Conservation (phyloP, 225 moss, liverwort and hornwort species). For the Anthoceros angustus region DNA sequence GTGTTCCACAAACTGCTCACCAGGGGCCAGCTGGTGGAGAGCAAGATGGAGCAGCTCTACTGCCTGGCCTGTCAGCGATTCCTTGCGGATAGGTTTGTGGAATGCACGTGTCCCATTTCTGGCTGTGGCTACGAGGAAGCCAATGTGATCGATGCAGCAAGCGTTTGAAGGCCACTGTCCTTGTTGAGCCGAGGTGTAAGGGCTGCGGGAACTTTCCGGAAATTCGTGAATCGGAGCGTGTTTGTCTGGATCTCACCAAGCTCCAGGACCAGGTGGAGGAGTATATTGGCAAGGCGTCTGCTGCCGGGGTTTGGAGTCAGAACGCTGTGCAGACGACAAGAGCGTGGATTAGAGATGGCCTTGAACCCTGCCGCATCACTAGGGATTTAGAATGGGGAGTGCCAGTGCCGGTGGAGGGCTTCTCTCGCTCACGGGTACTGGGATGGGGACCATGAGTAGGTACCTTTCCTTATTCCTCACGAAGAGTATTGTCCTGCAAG, state of each 20-base stretch:
- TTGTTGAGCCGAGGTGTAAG: slow-evolving; percentile 78
- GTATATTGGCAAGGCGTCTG: slow-evolving; percentile 45
- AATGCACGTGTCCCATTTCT: slow-evolving; percentile 60
- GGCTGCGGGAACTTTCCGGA: slow-evolving; percentile 55
- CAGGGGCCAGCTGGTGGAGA: slow-evolving; percentile 45
- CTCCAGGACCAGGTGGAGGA: slow-evolving; percentile 46
- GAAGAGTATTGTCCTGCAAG: too few relatives aligned
- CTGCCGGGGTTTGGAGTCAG: slow-evolving; percentile 69
- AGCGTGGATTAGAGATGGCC: slow-evolving; percentile 80
- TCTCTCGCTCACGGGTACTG: too few relatives aligned
- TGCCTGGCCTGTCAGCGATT: slow-evolving; percentile 66
- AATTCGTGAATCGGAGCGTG: slow-evolving; percentile 50
- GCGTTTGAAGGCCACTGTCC: slow-evolving; percentile 62
- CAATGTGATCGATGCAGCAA: slow-evolving; percentile 72
- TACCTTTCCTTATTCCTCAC: too few relatives aligned
- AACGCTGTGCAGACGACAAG: slow-evolving; percentile 74
- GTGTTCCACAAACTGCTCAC: slow-evolving; percentile 54
- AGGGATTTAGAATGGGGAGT: slow-evolving; percentile 94
- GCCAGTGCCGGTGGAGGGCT: slow-evolving; percentile 72
- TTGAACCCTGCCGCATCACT: slow-evolving; percentile 70
- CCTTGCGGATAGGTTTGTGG: slow-evolving; percentile 76
- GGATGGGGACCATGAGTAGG: too few relatives aligned
- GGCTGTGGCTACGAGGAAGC: slow-evolving; percentile 84
- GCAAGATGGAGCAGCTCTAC: slow-evolving; percentile 76
- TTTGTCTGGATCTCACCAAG: slow-evolving; percentile 65